Evolutionary conservation across 2,329 filamentous ascomycete genomes (phyloP).

Genomic region (Chrysoporthe austroafricana): DNA sequence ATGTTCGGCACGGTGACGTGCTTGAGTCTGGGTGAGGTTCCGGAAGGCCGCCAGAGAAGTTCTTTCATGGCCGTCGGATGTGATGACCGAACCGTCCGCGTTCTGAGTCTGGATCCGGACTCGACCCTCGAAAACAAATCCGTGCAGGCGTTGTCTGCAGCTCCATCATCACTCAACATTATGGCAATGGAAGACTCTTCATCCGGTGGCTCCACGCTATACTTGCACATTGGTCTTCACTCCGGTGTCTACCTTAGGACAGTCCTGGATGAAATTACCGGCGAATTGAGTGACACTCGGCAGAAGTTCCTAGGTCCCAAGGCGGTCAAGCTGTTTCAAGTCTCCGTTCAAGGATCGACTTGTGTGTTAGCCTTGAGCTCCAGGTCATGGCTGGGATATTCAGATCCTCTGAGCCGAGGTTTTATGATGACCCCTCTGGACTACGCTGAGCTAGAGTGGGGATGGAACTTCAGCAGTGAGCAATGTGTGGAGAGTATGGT

Average conservation of each 20-base stretch:
- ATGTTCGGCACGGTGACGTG: constrained; percentile 96
- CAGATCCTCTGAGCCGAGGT: constrained; percentile 81
- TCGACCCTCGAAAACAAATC: constrained; percentile 91
- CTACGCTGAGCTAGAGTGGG: constrained; percentile 87
- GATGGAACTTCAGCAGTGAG: constrained; percentile 95
- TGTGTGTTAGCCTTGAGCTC: constrained; percentile 90
- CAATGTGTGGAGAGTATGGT: constrained; percentile 94
- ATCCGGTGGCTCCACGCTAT: constrained; percentile 84
- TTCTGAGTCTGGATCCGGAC: constrained; percentile 87
- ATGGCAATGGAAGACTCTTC: constrained; percentile 96
- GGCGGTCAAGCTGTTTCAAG: constrained; percentile 85
- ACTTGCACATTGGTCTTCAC: constrained; percentile 93
- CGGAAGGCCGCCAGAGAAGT: constrained; percentile 85
- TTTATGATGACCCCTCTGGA: constrained; percentile 93
- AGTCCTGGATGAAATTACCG: constrained; percentile 91
- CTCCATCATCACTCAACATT: constrained; percentile 85
- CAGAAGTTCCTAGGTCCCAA: constrained; percentile 94
- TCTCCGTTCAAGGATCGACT: constrained; percentile 82
- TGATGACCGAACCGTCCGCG: constrained; percentile 93
- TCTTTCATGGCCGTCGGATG: constrained; percentile 95
- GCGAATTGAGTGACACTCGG: constrained; percentile 91
- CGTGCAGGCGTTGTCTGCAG: constrained; percentile 88
- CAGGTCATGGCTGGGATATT: constrained; percentile 94
- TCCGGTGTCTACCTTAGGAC: constrained; percentile 96
- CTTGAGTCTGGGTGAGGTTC: constrained; percentile 90